These are phyloP conservation scores for Colletotrichum melonis DNA, from an alignment of 2,329 filamentous ascomycete species.

Conservation along the genomic window DNA sequence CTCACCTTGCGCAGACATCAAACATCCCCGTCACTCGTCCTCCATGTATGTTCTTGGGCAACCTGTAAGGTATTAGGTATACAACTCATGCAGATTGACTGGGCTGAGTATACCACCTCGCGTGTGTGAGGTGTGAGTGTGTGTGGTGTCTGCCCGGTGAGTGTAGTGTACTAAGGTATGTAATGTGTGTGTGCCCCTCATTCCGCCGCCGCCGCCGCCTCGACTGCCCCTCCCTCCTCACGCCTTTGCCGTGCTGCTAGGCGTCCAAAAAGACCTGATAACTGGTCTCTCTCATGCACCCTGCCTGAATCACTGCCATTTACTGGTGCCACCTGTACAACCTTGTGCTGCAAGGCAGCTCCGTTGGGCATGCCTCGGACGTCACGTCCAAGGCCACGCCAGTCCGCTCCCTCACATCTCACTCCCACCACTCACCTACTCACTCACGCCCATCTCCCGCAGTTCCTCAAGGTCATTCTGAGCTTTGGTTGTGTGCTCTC, in stretches of 20 bases:
- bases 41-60: background rate
- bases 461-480: background rate
- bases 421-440: background rate
- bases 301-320: constrained; percentile 14
- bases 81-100: constrained; percentile 4
- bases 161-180: background rate
- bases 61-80: background rate
- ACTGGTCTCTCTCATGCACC: constrained; percentile 32
- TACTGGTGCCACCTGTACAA: constrained; percentile 38
- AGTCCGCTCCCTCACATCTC: background rate
- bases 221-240: constrained; percentile 1
- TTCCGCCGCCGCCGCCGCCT: constrained; percentile 10
- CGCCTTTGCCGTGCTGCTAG: constrained; percentile 24
- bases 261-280: constrained; percentile 9
- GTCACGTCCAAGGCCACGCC: constrained; percentile 1
- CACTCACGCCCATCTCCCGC: background rate
- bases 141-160: too few species aligned
- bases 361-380: constrained; percentile 28
- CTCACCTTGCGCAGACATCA: background rate
- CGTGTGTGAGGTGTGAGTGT: background rate
- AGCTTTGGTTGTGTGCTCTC: background rate
- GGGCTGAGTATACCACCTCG: background rate
- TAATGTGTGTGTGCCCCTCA: background rate
- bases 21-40: background rate
- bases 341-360: constrained; percentile 35